Evolutionary conservation across 2,329 filamentous ascomycete genomes (phyloP).

Genomic region (Apiospora koreana): DNA sequence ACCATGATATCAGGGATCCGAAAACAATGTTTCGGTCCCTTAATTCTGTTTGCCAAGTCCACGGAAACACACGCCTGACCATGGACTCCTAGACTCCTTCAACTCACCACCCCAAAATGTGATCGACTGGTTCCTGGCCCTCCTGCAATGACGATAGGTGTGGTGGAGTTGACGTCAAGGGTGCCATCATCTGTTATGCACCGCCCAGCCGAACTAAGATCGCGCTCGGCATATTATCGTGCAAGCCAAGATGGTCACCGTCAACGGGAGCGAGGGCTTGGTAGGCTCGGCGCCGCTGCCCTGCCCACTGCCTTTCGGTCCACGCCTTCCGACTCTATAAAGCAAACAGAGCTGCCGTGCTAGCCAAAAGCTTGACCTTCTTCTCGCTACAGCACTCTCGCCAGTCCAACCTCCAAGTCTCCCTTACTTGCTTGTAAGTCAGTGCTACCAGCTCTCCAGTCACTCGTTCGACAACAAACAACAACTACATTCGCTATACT

Average conservation of each 20-base stretch:
- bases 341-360: neutral
- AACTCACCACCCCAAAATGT: neutral
- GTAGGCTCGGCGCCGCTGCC: neutral
- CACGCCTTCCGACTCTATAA: neutral
- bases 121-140: neutral
- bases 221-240: neutral
- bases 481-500: neutral
- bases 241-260: slow-evolving; percentile 1
- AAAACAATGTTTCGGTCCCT: slow-evolving; percentile 8
- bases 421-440: neutral
- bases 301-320: neutral
- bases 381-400: neutral
- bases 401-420: neutral
- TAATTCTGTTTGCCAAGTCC: slow-evolving; percentile 2
- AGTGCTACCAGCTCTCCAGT: neutral
- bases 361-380: neutral
- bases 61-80: neutral
- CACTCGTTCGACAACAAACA: neutral
- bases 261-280: neutral
- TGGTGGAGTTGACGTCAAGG: neutral
- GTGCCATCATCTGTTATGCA: neutral
- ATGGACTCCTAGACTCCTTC: neutral
- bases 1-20: neutral
- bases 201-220: neutral
- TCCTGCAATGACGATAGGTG: neutral